Evolutionary conservation across 176 grass and related monocot species (phyloP).

Genomic region (Lolium perenne): DNA sequence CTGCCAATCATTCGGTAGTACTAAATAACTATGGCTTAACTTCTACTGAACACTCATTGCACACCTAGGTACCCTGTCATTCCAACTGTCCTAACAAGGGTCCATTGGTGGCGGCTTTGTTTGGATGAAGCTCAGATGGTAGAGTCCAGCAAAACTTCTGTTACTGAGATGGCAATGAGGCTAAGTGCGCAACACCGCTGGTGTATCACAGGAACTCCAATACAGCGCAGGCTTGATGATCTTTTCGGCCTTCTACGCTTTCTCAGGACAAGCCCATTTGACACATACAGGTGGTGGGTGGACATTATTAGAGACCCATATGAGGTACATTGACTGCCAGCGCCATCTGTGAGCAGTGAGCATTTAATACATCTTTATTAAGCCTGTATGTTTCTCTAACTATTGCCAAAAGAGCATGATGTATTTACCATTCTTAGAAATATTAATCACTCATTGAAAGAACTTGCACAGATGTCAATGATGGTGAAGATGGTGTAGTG

Average conservation of each 20-base stretch:
- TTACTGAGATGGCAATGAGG: conserved; percentile 96
- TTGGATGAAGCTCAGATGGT: conserved; percentile 99
- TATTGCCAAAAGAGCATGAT: conserved; percentile 15
- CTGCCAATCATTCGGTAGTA: conserved; percentile 7
- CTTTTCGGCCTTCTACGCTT: conserved; percentile 90
- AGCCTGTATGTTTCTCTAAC: conserved; percentile 8
- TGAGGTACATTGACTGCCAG: conserved; percentile 64
- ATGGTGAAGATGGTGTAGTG: conserved; percentile 1
- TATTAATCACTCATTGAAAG: background rate
- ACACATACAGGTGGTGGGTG: conserved; percentile 91
- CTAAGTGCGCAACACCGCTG: conserved; percentile 78
- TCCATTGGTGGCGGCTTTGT: conserved; percentile 95
- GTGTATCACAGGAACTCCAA: conserved; percentile 96
- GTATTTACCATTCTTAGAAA: conserved; percentile 19
- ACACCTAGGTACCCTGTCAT: conserved; percentile 78
- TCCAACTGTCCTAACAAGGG: conserved; percentile 90
- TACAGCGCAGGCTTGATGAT: conserved; percentile 86
- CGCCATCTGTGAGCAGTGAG: background rate
- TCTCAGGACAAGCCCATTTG: conserved; percentile 79
- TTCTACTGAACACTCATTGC: conserved; percentile 29
- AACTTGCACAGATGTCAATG: conserved; percentile 6
- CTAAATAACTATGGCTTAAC: conserved; percentile 23
- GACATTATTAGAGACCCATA: conserved; percentile 94
- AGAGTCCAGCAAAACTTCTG: conserved; percentile 78
- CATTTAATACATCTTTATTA: conserved; percentile 26